Evolutionary conservation across 2,329 filamentous ascomycete species (phyloP).

Genomic region (Periglandula ipomoeae): DNA sequence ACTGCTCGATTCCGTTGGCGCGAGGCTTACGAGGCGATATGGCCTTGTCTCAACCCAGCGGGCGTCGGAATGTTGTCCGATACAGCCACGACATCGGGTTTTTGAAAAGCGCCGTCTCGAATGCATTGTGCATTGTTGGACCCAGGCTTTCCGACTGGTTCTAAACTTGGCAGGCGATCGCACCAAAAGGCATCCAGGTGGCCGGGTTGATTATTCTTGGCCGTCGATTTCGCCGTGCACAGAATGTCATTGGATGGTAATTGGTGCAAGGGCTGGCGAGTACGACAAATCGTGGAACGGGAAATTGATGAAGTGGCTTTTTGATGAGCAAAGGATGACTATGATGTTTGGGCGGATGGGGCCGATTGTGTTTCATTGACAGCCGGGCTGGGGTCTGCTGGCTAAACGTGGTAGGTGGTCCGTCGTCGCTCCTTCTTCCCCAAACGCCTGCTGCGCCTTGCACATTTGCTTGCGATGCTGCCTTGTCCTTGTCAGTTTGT

Average conservation of each 20-base stretch:
- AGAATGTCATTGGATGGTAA: not conserved
- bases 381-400: no score
- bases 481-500: not conserved
- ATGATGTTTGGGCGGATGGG: not conserved
- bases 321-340: not conserved
- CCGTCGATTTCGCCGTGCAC: not conserved
- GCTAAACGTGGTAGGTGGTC: no score
- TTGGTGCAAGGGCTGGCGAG: not conserved
- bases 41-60: not conserved
- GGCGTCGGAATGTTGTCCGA: not conserved
- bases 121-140: not conserved
- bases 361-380: not conserved
- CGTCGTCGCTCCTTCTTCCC: no score
- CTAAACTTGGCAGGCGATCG: not conserved
- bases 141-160: slow-evolving; percentile 3
- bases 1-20: slow-evolving; percentile 2
- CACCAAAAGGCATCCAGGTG: not conserved
- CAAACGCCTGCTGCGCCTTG: no score
- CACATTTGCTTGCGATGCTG: not conserved
- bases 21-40: slow-evolving; percentile 1
- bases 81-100: not conserved
- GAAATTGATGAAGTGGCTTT: not conserved
- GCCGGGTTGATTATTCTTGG: not conserved
- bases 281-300: slow-evolving; percentile 1
- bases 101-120: not conserved